These are phyloP conservation scores for Neonectria sp. DNA, from an alignment of 2,329 filamentous ascomycete species.

Conservation along the genomic window DNA sequence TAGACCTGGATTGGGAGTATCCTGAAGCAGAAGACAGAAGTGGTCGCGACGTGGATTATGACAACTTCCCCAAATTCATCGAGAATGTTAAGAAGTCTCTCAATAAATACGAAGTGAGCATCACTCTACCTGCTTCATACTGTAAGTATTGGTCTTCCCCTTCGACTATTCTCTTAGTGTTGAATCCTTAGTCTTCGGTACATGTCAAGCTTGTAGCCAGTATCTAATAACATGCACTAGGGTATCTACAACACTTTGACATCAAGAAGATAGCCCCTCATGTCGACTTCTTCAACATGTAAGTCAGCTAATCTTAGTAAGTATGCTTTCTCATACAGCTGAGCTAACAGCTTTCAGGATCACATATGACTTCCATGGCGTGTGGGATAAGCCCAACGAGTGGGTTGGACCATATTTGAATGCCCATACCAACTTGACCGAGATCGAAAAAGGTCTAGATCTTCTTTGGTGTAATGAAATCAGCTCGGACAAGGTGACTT, in stretches of 20 bases:
- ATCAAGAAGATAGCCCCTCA: conserved; percentile 40
- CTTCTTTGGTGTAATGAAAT: conserved; percentile 33
- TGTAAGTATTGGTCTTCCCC: no score
- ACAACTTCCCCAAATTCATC: conserved; percentile 51
- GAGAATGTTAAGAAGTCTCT: conserved; percentile 27
- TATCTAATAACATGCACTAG: no score
- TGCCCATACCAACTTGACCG: conserved; percentile 35
- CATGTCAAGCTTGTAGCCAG: no score
- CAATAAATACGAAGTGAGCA: conserved; percentile 34
- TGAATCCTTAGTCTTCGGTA: no score
- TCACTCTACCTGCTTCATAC: conserved; percentile 40
- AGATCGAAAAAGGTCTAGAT: conserved; percentile 25
- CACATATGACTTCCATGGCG: conserved; percentile 34
- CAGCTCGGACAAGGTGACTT: conserved; percentile 9
- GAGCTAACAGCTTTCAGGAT: no score
- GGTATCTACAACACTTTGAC: conserved; percentile 51
- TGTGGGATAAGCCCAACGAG: conserved; percentile 13
- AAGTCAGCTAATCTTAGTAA: no score
- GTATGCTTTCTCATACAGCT: no score
- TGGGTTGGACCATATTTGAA: conserved; percentile 25
- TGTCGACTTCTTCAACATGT: conserved; percentile 26
- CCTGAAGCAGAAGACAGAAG: conserved; percentile 54
- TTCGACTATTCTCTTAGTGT: no score
- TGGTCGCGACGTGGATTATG: conserved; percentile 54
- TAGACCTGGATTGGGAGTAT: conserved; percentile 49